These are phyloP conservation scores for Neurospora africana DNA, from an alignment of 495 filamentous ascomycete genomes.

Conservation along the genomic window DNA sequence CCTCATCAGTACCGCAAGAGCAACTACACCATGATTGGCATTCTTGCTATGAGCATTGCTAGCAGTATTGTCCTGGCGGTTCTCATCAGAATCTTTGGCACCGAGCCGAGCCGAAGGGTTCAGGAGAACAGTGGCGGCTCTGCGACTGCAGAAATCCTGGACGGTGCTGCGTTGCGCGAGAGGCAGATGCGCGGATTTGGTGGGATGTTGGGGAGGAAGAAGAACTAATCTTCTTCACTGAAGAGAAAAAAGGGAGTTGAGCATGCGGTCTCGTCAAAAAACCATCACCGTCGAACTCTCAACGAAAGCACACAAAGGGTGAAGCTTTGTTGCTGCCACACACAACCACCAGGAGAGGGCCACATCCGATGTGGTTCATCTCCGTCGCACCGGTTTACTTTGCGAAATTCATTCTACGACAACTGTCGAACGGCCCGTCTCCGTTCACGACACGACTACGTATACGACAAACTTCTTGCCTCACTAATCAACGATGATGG, in stretches of 20 bases:
- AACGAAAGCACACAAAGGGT: constrained; percentile 15
- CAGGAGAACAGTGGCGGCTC: constrained; percentile 23
- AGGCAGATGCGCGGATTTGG: constrained; percentile 55
- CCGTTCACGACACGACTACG: background rate
- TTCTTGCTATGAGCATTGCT: constrained; percentile 65
- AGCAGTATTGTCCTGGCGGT: constrained; percentile 56
- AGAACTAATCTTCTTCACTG: background rate
- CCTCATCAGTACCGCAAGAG: constrained; percentile 68
- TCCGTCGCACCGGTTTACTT: background rate
- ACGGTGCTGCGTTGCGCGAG: constrained; percentile 64
- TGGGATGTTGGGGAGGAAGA: constrained; percentile 41
- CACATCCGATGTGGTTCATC: background rate
- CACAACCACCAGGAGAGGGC: background rate
- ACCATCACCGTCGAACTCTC: constrained; percentile 2
- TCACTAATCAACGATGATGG: background rate
- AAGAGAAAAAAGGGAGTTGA: constrained; percentile 6
- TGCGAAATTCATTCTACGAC: background rate
- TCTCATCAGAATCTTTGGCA: constrained; percentile 53
- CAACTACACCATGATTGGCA: constrained; percentile 81
- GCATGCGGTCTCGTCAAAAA: constrained; percentile 3
- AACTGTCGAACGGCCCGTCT: background rate
- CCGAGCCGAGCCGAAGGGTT: constrained; percentile 36
- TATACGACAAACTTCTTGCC: background rate
- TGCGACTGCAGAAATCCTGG: constrained; percentile 41
- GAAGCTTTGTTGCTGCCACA: constrained; percentile 4